A percentile compares a stretch with the other conserved stretches of the same genome.
Evolutionary conservation across 78 protist genomes (phyloP).

Genomic region (Dictyostelium capitatum): DNA sequence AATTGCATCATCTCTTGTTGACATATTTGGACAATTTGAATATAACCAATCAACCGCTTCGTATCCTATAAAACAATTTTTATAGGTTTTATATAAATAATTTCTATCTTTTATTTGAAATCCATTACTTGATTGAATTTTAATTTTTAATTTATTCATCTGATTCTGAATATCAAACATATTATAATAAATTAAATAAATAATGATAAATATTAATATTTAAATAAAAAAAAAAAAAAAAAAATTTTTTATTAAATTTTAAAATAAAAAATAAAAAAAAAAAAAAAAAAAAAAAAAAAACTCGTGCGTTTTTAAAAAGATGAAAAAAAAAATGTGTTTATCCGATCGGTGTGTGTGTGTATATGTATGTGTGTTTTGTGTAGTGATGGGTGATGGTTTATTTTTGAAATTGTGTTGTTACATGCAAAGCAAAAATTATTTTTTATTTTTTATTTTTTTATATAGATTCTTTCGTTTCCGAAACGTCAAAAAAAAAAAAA

Average conservation of each 20-base stretch:
- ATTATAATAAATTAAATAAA: background rate
- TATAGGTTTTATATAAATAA: conserved; percentile 48
- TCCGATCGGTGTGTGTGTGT: no score
- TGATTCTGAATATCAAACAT: conserved; percentile 12
- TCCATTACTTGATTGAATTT: conserved; percentile 61
- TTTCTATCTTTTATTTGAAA: conserved; percentile 48
- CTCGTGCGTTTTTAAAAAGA: background rate
- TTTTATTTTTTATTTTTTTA: no score
- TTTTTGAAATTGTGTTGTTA: no score
- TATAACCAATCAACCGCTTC: conserved; percentile 75
- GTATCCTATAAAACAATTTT: conserved; percentile 47
- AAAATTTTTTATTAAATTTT: no score
- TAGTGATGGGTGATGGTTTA: no score
- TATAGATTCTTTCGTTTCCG: no score
- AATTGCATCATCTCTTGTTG: conserved; percentile 57
- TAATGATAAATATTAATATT: background rate
- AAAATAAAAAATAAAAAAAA: no score
- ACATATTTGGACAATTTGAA: conserved; percentile 27
- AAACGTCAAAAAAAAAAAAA: no score
- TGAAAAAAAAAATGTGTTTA: no score
- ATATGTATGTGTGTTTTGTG: no score
- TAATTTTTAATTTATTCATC: conserved; percentile 24
- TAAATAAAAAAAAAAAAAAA: background rate
- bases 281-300: no score
- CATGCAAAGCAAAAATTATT: no score